Evolutionary conservation across 2,329 filamentous ascomycete genomes (phyloP).

Genomic region (Pseudogymnoascus sp.): DNA sequence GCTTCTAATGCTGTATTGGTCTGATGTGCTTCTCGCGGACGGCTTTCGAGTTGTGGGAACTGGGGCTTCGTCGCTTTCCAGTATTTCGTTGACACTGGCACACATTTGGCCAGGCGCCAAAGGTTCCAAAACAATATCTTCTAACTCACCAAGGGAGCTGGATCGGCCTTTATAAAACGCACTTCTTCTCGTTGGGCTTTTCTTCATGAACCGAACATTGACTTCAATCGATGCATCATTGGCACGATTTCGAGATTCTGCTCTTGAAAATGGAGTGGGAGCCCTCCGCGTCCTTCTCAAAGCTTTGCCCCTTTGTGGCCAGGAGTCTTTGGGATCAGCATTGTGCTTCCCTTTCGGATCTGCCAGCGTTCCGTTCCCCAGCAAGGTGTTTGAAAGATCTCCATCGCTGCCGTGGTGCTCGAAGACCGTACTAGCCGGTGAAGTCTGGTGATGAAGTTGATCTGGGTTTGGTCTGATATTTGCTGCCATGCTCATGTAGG

Average conservation of each 20-base stretch:
- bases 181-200: conserved; percentile 17
- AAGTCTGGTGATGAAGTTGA: background rate
- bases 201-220: conserved; percentile 20
- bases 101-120: conserved; percentile 19
- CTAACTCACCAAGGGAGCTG: conserved; percentile 14
- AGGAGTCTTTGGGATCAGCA: background rate
- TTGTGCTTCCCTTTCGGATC: background rate
- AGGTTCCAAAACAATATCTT: conserved; percentile 25
- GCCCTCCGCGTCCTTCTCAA: conserved; percentile 16
- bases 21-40: background rate
- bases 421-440: background rate
- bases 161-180: conserved; percentile 2
- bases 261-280: conserved; percentile 21
- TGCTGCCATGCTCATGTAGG: background rate
- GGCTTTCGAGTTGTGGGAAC: background rate
- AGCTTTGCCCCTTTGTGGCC: conserved; percentile 19
- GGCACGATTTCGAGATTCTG: conserved; percentile 19
- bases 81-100: conserved; percentile 15
- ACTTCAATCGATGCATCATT: conserved; percentile 21
- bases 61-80: background rate
- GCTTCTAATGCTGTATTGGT: background rate
- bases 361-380: background rate
- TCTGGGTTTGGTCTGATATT: background rate
- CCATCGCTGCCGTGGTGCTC: background rate
- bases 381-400: background rate